These are phyloP conservation scores for Botrytis pseudocinerea DNA, from an alignment of 2,329 filamentous ascomycete genomes.

Conservation along the genomic window DNA sequence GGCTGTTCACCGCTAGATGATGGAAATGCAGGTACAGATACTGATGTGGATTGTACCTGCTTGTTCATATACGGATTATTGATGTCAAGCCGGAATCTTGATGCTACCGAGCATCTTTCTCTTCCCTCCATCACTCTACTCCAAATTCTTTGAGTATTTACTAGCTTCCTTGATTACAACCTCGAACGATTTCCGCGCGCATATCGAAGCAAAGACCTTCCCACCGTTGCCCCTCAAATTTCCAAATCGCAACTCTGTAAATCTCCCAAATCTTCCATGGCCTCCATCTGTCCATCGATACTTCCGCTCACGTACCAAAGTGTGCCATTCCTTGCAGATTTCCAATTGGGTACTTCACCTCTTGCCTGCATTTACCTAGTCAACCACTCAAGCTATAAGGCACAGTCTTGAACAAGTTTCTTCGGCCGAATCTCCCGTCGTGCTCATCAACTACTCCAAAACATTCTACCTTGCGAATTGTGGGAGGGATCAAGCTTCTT, in stretches of 20 bases:
- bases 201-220: neutral
- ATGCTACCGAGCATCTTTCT: neutral
- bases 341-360: neutral
- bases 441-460: neutral
- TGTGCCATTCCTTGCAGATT: neutral
- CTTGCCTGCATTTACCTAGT: neutral
- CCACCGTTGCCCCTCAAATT: neutral
- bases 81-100: neutral
- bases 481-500: neutral
- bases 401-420: neutral
- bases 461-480: neutral
- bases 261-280: too few species aligned
- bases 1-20: constrained; percentile 8
- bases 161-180: neutral
- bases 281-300: neutral
- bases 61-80: neutral
- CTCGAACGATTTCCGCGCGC: neutral
- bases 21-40: neutral
- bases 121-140: neutral
- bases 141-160: neutral
- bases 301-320: neutral
- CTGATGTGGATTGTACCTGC: neutral
- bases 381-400: neutral
- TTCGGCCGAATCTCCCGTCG: neutral
- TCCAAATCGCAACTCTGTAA: neutral